A percentile compares a stretch with the other conserved stretches of the same genome.
phyloP scores from a whole-genome alignment of 2,329 filamentous ascomycete genomes.

The Trichoderma oligosporum region DNA sequence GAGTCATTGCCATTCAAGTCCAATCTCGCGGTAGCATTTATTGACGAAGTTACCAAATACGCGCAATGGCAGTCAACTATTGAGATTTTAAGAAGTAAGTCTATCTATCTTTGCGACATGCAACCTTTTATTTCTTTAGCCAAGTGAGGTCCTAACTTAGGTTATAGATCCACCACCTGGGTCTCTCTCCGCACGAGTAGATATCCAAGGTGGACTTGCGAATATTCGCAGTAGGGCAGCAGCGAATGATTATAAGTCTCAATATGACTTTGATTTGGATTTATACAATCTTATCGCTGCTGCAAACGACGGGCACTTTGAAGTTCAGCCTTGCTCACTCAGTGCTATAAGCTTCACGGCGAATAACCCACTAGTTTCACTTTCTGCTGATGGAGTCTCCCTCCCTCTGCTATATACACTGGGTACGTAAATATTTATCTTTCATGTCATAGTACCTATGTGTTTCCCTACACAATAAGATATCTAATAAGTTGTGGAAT shows the following conservation, averaged over 20 bases:
- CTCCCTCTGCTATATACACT: conserved; percentile 24
- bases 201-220: conserved; percentile 18
- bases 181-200: conserved; percentile 11
- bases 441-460: not conserved
- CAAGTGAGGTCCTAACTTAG: not conserved
- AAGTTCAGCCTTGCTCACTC: not conserved
- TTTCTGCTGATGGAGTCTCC: conserved; percentile 31
- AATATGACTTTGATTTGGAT: conserved; percentile 12
- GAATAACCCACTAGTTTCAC: conserved; percentile 10
- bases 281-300: conserved; percentile 3
- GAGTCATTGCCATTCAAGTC: conserved; percentile 18
- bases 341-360: not conserved
- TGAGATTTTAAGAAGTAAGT: conserved; percentile 15
- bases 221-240: not conserved
- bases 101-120: not conserved
- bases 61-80: conserved; percentile 20
- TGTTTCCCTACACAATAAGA: no score
- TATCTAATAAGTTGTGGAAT: not conserved
- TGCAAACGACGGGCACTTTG: conserved; percentile 18
- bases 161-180: conserved; percentile 8
- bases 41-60: conserved; percentile 17
- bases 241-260: not conserved
- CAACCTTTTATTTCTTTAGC: not conserved
- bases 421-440: not conserved
- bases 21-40: not conserved